Base-by-base conservation (phyloP, 441 rosid genomes). In the Dalechampia spathulata region DNA sequence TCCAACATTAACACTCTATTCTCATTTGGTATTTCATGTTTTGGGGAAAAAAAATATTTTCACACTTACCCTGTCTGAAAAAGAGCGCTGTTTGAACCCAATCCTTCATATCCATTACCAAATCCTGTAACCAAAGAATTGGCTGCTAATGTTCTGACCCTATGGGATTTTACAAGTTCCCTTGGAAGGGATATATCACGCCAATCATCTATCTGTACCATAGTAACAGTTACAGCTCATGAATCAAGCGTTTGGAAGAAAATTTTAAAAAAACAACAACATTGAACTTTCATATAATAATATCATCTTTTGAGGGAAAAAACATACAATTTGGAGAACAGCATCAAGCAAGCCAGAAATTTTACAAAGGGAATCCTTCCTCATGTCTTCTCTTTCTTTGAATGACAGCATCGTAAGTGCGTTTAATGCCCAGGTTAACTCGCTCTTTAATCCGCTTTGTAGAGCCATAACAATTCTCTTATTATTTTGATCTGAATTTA, bases 321-420 rank as follows among this genome's bases (percentile, higher is more conserved):
- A 52, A 67, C 85, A 22, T 76, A 92, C 96, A 60, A 92, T 82
- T 67, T 83, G 83, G 60, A 92, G 94, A 69, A 92, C 79, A 19
- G 90, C 97, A 71, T 92, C 99, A 21, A 92, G 97, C 76, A 92
- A 73, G 74, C 90, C 92, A 21, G 94, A 83, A 52, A 92, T 85
- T 71, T 92, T 86, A 1, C 92, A 85, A 10, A 85, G 84, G 63
- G 91, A 59, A 54, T 92, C 96, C 75, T 76, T 83, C 58, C 96
- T 89, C 72, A 85, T 58, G 61, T 86, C 99, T 5, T 89, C 96
- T 57, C 77, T 92, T 50, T 88, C 98, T 63, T 86, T 88, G 82
- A 92, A 92, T 17, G 97, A 92, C 3, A 92, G 91, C 77, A 92
- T 47, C 0, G 97, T 88, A 37, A 92, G 91, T 25, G 99, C 75